Percentiles rank a stretch among this genome's conserved stretches.
Evolutionary conservation across 768 basidiomycete species (phyloP).

Genomic region (Lentinula raphanica): DNA sequence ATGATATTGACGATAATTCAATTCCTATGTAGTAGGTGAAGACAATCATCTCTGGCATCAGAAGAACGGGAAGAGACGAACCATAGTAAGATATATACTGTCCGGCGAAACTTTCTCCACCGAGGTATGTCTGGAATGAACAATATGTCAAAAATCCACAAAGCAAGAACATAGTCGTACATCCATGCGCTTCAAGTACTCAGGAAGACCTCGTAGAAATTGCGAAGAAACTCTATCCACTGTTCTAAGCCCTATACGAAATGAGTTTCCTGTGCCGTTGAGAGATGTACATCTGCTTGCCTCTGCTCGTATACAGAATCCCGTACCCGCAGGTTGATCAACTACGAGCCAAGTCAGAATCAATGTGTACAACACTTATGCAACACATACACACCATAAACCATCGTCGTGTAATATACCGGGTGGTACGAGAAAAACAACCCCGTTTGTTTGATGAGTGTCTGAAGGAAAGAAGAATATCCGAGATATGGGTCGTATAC

Average conservation of each 20-base stretch:
- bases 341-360: constrained; percentile 41
- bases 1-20: neutral
- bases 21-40: no score
- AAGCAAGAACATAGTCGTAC: constrained; percentile 38
- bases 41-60: no score
- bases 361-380: no score
- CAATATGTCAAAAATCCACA: neutral
- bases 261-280: constrained; percentile 1
- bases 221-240: constrained; percentile 76
- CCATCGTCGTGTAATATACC: no score
- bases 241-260: constrained; percentile 62
- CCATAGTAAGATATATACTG: constrained; percentile 98
- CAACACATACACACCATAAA: no score
- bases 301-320: constrained; percentile 83
- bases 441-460: no score
- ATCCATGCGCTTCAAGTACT: constrained; percentile 74
- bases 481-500: no score
- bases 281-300: constrained; percentile 24
- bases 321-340: constrained; percentile 96
- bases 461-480: no score
- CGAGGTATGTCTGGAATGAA: constrained; percentile 78
- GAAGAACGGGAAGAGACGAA: constrained; percentile 23
- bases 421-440: no score
- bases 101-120: constrained; percentile 95
- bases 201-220: constrained; percentile 89